phyloP scores from a whole-genome alignment of 495 filamentous ascomycete species.

The Xylona heveae region DNA sequence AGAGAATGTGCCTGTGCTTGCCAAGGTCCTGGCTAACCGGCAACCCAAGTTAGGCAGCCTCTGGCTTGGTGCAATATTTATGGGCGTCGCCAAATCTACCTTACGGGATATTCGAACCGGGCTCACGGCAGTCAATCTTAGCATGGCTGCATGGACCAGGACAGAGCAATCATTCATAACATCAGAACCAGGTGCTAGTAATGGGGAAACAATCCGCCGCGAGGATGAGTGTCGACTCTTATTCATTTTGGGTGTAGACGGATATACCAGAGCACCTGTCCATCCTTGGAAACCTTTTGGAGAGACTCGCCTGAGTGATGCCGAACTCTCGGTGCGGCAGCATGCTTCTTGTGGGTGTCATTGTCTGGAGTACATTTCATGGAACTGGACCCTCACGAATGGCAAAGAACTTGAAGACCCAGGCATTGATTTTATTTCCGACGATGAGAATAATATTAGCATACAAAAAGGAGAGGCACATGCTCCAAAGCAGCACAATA shows the following conservation, averaged over 20 bases:
- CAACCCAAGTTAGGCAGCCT: constrained; percentile 9
- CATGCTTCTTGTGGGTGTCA: constrained; percentile 12
- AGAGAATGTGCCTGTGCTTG: constrained; percentile 4
- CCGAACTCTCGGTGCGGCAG: constrained; percentile 11
- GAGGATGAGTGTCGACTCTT: constrained; percentile 15
- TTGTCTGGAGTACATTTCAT: constrained; percentile 12
- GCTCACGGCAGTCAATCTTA: constrained; percentile 10
- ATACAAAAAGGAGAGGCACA: not conserved
- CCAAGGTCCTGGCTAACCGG: constrained; percentile 7
- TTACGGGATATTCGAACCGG: constrained; percentile 9
- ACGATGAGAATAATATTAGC: not conserved
- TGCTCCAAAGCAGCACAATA: constrained; percentile 1
- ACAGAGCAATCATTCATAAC: constrained; percentile 12
- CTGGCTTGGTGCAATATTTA: constrained; percentile 14
- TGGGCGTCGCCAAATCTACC: constrained; percentile 7
- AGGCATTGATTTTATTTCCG: not conserved
- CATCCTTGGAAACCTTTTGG: constrained; percentile 14
- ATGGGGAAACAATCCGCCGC: constrained; percentile 8
- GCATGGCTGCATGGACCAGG: constrained; percentile 10
- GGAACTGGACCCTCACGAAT: constrained; percentile 12
- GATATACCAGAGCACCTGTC: constrained; percentile 9
- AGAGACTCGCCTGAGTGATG: constrained; percentile 8
- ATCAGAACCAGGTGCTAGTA: constrained; percentile 1
- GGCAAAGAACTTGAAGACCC: constrained; percentile 6
- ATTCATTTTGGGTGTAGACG: constrained; percentile 11